Conservation (phyloP, 768 basidiomycete species). For the Galerina sulciceps region DNA sequence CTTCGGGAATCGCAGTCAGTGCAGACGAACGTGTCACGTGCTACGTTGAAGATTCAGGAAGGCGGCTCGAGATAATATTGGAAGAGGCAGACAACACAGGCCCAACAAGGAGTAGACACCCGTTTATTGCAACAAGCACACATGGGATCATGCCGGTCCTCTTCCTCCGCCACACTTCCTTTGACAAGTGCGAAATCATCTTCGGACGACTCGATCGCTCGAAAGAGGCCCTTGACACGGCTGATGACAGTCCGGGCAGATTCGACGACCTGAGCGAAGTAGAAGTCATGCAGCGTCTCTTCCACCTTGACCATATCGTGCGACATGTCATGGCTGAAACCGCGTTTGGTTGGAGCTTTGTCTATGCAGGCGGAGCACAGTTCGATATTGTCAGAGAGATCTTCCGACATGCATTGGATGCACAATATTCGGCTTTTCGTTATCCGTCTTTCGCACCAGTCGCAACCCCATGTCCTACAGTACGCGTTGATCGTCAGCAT, state of each 20-base stretch:
- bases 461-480: slow-evolving; percentile 30
- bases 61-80: too few relatives aligned
- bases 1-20: slow-evolving; percentile 31
- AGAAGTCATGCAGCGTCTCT: slow-evolving; percentile 35
- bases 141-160: slow-evolving; percentile 5
- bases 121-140: slow-evolving; percentile 26
- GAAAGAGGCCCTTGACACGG: slow-evolving; percentile 30
- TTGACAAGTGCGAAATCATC: not conserved
- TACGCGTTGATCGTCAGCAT: not conserved
- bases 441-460: slow-evolving; percentile 34
- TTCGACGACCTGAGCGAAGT: slow-evolving; percentile 30
- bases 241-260: slow-evolving; percentile 26
- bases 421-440: slow-evolving; percentile 35
- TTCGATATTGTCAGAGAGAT: slow-evolving; percentile 37
- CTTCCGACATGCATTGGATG: slow-evolving; percentile 36
- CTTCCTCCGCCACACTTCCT: not conserved
- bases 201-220: slow-evolving; percentile 24
- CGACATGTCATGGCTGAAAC: slow-evolving; percentile 34
- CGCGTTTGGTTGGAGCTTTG: slow-evolving; percentile 28
- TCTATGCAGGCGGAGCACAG: slow-evolving; percentile 36
- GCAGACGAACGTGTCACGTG: slow-evolving; percentile 36
- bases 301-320: slow-evolving; percentile 36
- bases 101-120: slow-evolving; percentile 28
- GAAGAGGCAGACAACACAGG: slow-evolving; percentile 21
- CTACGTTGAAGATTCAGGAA: slow-evolving; percentile 11